phyloP scores from a whole-genome alignment of 768 basidiomycete genomes.

The Imleria badia region DNA sequence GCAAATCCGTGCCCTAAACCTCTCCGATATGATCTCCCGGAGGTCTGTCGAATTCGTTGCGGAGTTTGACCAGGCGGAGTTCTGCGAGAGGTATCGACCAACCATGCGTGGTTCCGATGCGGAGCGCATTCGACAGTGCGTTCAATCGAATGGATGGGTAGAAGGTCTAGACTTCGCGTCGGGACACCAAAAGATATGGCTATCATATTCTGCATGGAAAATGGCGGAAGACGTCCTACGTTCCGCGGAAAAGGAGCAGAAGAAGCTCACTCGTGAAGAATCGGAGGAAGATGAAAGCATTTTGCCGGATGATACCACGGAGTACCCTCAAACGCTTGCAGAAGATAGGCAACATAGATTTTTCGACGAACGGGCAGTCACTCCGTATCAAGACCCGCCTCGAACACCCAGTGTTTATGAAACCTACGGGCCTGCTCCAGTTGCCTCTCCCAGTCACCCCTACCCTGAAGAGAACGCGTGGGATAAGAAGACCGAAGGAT shows the following conservation, averaged over 20 bases:
- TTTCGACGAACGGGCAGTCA: slow-evolving; percentile 31
- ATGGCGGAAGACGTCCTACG: slow-evolving; percentile 56
- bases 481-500: slow-evolving; percentile 42
- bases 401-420: slow-evolving; percentile 30
- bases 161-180: slow-evolving; percentile 55
- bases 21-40: slow-evolving; percentile 53
- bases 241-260: slow-evolving; percentile 48
- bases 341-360: slow-evolving; percentile 33
- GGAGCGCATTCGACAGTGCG: slow-evolving; percentile 51
- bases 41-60: slow-evolving; percentile 50
- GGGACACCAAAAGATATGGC: slow-evolving; percentile 55
- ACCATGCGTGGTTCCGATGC: slow-evolving; percentile 46
- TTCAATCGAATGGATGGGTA: slow-evolving; percentile 49
- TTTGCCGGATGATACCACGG: slow-evolving; percentile 38
- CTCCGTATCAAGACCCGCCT: slow-evolving; percentile 33
- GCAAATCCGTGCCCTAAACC: slow-evolving; percentile 52
- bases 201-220: slow-evolving; percentile 58
- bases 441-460: slow-evolving; percentile 23
- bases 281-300: slow-evolving; percentile 50
- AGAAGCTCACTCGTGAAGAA: slow-evolving; percentile 39
- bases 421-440: slow-evolving; percentile 21
- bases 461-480: slow-evolving; percentile 40
- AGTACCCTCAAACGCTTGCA: slow-evolving; percentile 36
- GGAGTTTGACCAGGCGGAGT: slow-evolving; percentile 47
- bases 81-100: slow-evolving; percentile 55